Evolutionary conservation across 352 stramenopile species (phyloP), one percentile per base, ranked within the genome.

Genomic region (Pythium apleroticum): DNA sequence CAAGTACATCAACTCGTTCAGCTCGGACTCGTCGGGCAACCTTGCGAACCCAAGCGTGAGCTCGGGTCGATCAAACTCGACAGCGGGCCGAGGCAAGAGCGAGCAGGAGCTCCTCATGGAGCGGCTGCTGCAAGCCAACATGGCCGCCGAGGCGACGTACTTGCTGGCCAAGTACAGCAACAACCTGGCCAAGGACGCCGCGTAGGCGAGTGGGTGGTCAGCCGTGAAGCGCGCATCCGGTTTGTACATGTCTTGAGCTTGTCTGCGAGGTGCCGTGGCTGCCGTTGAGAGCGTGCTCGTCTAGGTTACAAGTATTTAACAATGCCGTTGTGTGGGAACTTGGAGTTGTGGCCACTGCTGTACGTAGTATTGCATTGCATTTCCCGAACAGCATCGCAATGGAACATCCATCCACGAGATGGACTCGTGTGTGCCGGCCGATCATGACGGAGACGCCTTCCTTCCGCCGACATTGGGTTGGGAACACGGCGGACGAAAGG

Each of bases 111-210:
- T 75, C 45, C 63, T 90, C 43, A 84, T 88, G 75, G 71, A 88
- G 60, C 72, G 81, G 20, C 71, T 90, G 39, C 70, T 84, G 65
- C 78, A 90, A 61, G 81, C 81, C 65, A 90, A 88, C 65, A 78
- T 84, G 70, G 68, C 78, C 4, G 81, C 81, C 22, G 81, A 90
- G 55, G 78, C 75, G 17, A 88, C 81, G 63, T 90, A 90, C 54
- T 70, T 87, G 52, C 83, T 88, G 73, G 69, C 81, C 68, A 88
- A 90, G 77, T 84, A 88, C 74, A 88, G 82, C 71, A 73, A 72
- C 60, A 81, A 80, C 54, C 24, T 66, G 28, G 52, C 49, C n/a
- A 71, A 71, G 43, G 33, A 43, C 50, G 33, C 19, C 37, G 37
- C 49, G 14, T 53, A 55, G 27, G 22, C 22, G 19, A 50, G n/a